Percentiles rank a stretch among this genome's conserved stretches.
Evolutionary conservation across 352 stramenopile species (phyloP).

Genomic region (Phytophthora hibernalis): DNA sequence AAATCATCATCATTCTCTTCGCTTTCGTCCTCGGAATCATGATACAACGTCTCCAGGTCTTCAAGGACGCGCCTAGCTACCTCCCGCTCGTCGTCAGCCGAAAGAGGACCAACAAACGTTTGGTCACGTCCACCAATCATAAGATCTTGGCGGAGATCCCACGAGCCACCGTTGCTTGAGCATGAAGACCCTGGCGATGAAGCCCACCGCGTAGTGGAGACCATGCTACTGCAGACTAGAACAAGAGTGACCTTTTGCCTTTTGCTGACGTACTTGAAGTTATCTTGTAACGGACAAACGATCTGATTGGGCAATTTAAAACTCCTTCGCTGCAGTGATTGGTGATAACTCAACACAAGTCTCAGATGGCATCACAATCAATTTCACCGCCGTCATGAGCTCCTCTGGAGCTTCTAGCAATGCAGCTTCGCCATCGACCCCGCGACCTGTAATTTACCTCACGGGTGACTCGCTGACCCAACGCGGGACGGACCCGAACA

Average conservation of each 20-base stretch:
- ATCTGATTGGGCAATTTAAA: conserved; percentile 28
- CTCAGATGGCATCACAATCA: conserved; percentile 4
- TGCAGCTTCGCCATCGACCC: conserved; percentile 3
- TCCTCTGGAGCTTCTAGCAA: conserved; percentile 8
- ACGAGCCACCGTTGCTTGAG: conserved; percentile 14
- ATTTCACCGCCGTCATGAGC: conserved; percentile 23
- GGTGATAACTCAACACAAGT: conserved; percentile 14
- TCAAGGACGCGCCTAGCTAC: conserved; percentile 52
- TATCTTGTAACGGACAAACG: conserved; percentile 28
- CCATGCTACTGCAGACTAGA: conserved; percentile 13
- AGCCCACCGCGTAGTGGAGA: conserved; percentile 19
- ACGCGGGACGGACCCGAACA: conserved; percentile 35
- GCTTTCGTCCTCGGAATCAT: conserved; percentile 28
- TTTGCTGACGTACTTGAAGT: conserved; percentile 32
- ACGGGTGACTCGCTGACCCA: conserved; percentile 66
- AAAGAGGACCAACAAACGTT: conserved; percentile 10
- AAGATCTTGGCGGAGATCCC: not conserved
- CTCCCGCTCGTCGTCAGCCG: conserved; percentile 16
- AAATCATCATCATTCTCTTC: conserved; percentile 12
- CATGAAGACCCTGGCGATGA: conserved; percentile 10
- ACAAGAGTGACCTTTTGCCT: conserved; percentile 16
- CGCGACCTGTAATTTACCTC: conserved; percentile 47
- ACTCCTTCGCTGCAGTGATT: not conserved
- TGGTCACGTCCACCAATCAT: not conserved
- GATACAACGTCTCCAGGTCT: conserved; percentile 60